These are phyloP conservation scores for Hirsutella minnesotensis DNA, from an alignment of 2,329 filamentous ascomycete genomes.

Conservation along the genomic window DNA sequence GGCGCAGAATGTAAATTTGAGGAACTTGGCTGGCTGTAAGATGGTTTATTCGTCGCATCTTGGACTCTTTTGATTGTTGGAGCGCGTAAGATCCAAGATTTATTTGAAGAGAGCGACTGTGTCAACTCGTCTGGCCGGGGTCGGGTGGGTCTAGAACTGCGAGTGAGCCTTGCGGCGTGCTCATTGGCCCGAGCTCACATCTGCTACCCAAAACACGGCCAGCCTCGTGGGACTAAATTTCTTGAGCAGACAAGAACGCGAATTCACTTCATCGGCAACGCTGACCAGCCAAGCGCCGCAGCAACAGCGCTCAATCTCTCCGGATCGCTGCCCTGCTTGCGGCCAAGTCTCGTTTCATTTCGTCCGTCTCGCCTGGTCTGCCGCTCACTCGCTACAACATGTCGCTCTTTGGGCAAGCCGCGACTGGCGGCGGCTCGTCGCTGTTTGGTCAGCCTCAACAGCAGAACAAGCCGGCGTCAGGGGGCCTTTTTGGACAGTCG, in stretches of 20 bases:
- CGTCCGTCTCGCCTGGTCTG: neutral
- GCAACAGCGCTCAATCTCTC: neutral
- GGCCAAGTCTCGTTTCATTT: neutral
- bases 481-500: conserved; percentile 1
- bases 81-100: too few relatives aligned
- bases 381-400: conserved; percentile 9
- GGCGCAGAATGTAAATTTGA: too few relatives aligned
- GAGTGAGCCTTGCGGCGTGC: conserved; percentile 1
- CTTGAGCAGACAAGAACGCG: conserved; percentile 7
- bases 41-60: too few relatives aligned
- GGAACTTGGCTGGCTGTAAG: too few relatives aligned
- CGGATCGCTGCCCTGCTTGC: neutral
- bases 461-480: neutral
- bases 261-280: neutral
- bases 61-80: too few relatives aligned
- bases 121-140: too few relatives aligned
- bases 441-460: conserved; percentile 6
- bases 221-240: conserved; percentile 21
- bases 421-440: conserved; percentile 10
- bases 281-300: neutral
- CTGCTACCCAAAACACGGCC: conserved; percentile 11
- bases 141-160: neutral
- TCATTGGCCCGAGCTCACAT: conserved; percentile 22
- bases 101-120: too few relatives aligned
- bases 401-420: conserved; percentile 22